Evolutionary conservation across 305 asterid species (phyloP).

Genomic region (Petunia hybrid): DNA sequence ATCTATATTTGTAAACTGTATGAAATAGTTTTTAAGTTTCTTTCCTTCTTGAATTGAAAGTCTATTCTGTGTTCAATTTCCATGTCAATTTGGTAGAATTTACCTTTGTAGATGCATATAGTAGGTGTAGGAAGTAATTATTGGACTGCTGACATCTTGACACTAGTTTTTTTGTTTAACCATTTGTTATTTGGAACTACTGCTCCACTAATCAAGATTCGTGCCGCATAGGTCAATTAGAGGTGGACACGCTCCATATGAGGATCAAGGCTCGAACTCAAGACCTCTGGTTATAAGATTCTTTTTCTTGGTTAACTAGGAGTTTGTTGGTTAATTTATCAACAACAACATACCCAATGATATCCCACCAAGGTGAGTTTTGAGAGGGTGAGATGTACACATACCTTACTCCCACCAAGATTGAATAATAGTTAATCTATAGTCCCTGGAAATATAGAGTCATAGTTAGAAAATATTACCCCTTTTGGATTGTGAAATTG

Average conservation of each 20-base stretch:
- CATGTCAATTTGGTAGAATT: constrained; percentile 22
- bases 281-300: too few species aligned
- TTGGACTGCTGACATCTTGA: not conserved
- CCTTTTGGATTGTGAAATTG: constrained; percentile 10
- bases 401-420: not conserved
- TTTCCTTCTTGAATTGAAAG: not conserved
- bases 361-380: too few species aligned
- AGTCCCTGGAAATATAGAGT: not conserved
- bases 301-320: not conserved
- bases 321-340: not conserved
- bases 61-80: not conserved
- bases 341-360: not conserved
- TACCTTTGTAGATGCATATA: not conserved
- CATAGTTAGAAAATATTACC: not conserved
- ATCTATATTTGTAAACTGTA: too few species aligned
- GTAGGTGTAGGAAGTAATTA: not conserved
- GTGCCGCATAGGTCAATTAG: too few species aligned
- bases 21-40: not conserved
- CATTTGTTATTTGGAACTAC: too few species aligned
- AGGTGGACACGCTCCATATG: too few species aligned
- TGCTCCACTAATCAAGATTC: too few species aligned
- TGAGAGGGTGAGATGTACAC: not conserved
- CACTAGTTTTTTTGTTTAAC: too few species aligned
- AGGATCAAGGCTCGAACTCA: too few species aligned
- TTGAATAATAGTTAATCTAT: not conserved